Base-by-base conservation (phyloP, 331 rosid genomes). In the Malus hybrid region DNA sequence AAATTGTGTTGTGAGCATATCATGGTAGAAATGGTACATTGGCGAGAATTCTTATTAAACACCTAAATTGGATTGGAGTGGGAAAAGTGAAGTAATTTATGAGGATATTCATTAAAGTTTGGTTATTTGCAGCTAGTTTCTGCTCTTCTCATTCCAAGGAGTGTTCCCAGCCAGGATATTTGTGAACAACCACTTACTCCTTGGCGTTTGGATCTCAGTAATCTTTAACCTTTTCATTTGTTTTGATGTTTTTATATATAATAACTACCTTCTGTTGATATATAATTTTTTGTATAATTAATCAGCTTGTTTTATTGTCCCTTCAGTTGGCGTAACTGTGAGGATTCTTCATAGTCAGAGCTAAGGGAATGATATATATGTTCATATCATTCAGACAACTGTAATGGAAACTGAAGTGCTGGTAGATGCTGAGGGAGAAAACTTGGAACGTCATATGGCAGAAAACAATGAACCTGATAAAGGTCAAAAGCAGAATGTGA, bases 381-480 rank as follows among this genome's bases (percentile, higher is more conserved):
- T 29, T 59, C 29, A 56, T 59, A 66, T 46, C 56, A 24, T 73
- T 64, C 27, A 71, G 42, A 52, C 39, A 73, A 29, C 72, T 70
- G 75, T 76, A 52, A 88, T 88, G 96, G 89, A 88, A 39, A 76
- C 57, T 72, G 88, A 80, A 67, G 72, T 81, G 69, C 69, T 80
- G 79, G 77, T 73, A 36, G 81, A 80, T 68, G 79, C 10, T 66
- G 94, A 83, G 46, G 82, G 80, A 70, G 89, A 77, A 34, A 79
- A 76, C 74, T 46, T 73, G 67, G 89, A 82, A 29, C 81, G 67
- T 66, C 56, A 29, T 42, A 71, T 76, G 70, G 65, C 57, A 36
- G 84, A 76, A 80, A 82, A 48, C 77, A 63, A 71, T 48, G 80
- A 81, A 77, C 62, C 75, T 66, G 76, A 66, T 67, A 82, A 68